Evolutionary conservation across 306 rosid genomes (phyloP), one percentile per base, ranked within the genome.

Genomic region (Acacia acuminata): DNA sequence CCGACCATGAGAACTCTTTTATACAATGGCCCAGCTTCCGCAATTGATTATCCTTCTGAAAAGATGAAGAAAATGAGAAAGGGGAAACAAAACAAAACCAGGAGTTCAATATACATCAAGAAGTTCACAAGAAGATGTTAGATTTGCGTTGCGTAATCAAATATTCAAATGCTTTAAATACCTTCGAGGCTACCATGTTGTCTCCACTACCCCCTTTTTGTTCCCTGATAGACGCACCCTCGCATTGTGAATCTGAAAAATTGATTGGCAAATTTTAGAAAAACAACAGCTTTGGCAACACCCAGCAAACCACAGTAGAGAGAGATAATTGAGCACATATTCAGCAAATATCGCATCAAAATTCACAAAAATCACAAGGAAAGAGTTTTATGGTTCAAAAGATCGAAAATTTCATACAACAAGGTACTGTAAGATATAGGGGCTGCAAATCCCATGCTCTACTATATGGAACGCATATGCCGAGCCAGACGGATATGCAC

Each of bases 1-100:
- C 97, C 98, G 87, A 53, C 99, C 99, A 95, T 50, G 80, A 56
- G 74, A 93, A 90, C 19, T 90, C 92, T 55, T 82, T 83, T 0
- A 86, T 24, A 50, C 14, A 19, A 19, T 40, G 73, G 34, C 79
- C 86, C 82, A 80, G 15, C 81, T 82, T 89, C 84, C 45, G 78
- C 66, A 34, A 76, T 40, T 84, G 90, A 76, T 82, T 82, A 69
- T 84, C 91, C 98, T 27, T 27, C 27, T 91, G 85, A 32, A 66
- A 64, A 74, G 42, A 71, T 36, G 11, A 24, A 30, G 10, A 3
- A 27, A 32, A n/a, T 4, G 24, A 82, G 30, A 20, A 70, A 13
- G 56, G 7, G 47, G 13, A 48, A 27, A 4, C 15, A 9, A 47
- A 13, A 13, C 63, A 67, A 67, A 34, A 38, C 34, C 38, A 25